Percentiles rank a stretch among this genome's conserved stretches.
These are phyloP conservation scores for Phytophthora tentaculata DNA, from an alignment of 352 stramenopile species.

Conservation along the genomic window DNA sequence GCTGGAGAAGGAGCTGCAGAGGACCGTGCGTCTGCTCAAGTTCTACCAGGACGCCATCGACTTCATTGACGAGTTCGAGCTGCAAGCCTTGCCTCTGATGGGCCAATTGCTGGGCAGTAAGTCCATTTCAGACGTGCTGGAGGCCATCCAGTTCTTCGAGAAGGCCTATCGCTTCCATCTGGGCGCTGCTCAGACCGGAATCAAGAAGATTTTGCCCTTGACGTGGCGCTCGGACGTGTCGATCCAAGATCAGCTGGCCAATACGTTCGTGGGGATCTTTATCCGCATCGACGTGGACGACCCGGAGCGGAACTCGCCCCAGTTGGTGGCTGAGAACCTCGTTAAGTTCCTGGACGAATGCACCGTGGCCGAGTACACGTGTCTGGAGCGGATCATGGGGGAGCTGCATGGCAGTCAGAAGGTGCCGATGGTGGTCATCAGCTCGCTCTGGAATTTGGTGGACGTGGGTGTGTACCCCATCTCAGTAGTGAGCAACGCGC, in stretches of 20 bases:
- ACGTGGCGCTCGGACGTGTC: constrained; percentile 91
- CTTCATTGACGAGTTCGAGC: constrained; percentile 94
- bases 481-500: constrained; percentile 66
- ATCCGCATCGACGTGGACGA: constrained; percentile 59
- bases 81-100: constrained; percentile 75
- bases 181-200: constrained; percentile 87
- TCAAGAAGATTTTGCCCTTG: constrained; percentile 92
- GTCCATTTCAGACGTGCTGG: constrained; percentile 92
- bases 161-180: constrained; percentile 92
- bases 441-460: constrained; percentile 73
- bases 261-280: constrained; percentile 79
- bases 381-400: constrained; percentile 75
- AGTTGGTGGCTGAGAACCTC: constrained; percentile 68
- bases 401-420: constrained; percentile 66
- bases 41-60: constrained; percentile 92
- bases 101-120: constrained; percentile 90
- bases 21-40: constrained; percentile 84
- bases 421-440: constrained; percentile 69
- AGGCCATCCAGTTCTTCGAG: constrained; percentile 95
- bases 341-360: constrained; percentile 81
- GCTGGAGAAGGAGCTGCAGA: constrained; percentile 75
- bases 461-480: constrained; percentile 62
- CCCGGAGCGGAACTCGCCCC: constrained; percentile 44
- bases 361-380: constrained; percentile 79
- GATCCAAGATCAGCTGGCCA: constrained; percentile 92